Conservation (phyloP, 2,329 filamentous ascomycete species). For the Fusarium chaquense region DNA sequence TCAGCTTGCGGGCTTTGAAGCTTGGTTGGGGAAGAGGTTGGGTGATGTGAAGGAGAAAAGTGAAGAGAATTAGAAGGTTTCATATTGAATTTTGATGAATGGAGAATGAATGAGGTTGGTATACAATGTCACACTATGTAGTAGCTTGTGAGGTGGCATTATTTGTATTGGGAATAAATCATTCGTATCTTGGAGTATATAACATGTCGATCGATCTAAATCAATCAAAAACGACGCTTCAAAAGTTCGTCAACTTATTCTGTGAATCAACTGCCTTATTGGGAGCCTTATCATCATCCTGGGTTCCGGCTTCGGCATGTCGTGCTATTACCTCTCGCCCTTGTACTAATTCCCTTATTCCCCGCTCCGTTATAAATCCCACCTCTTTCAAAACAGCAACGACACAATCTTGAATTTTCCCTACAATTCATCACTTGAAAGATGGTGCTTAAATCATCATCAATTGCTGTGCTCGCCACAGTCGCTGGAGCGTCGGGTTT, state of each 20-base stretch:
- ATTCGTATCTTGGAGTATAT: not conserved
- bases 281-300: constrained; percentile 20
- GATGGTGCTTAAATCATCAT: constrained; percentile 36
- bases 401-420: not conserved
- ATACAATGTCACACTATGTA: not conserved
- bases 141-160: no score
- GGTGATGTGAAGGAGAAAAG: not conserved
- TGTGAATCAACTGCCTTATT: constrained; percentile 25
- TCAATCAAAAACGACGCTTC: not conserved
- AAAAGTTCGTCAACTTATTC: constrained; percentile 14
- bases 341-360: constrained; percentile 12
- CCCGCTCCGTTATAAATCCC: constrained; percentile 12
- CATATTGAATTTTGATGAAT: not conserved
- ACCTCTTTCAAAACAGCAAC: not conserved
- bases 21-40: constrained; percentile 56
- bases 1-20: constrained; percentile 60
- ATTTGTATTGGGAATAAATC: no score
- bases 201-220: not conserved
- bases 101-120: not conserved
- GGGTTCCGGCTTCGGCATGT: constrained; percentile 34
- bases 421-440: not conserved
- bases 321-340: constrained; percentile 18
- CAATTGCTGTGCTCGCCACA: constrained; percentile 37
- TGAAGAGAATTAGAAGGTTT: not conserved
- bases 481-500: constrained; percentile 30